phyloP scores from a whole-genome alignment of 2,329 filamentous ascomycete genomes.

The Hymenoscyphus linearis region DNA sequence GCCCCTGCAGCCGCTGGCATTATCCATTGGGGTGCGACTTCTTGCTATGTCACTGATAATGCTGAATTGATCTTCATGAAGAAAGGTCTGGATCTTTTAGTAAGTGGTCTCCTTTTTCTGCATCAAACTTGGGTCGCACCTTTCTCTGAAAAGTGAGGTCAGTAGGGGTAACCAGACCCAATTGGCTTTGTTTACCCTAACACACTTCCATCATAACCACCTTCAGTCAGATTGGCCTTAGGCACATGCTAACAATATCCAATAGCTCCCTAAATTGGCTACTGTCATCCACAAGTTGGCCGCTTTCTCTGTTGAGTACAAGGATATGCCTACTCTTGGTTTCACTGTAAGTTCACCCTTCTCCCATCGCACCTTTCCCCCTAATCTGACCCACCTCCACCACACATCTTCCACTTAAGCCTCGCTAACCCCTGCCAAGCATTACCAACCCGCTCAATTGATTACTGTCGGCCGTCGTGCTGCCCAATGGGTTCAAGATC shows the following conservation, averaged over 20 bases:
- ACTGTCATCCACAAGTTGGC: constrained; percentile 71
- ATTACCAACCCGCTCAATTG: constrained; percentile 58
- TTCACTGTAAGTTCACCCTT: constrained; percentile 48
- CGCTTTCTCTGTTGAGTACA: constrained; percentile 66
- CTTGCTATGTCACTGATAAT: constrained; percentile 42
- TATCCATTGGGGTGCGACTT: constrained; percentile 60
- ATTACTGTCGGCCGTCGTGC: constrained; percentile 38
- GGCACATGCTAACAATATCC: not conserved
- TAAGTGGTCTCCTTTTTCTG: not conserved
- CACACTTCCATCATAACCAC: not conserved
- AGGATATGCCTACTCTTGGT: constrained; percentile 64
- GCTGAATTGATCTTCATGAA: constrained; percentile 61
- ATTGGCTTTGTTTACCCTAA: not conserved
- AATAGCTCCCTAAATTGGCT: constrained; percentile 65
- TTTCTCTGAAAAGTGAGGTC: too few relatives aligned
- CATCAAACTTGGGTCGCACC: too few relatives aligned
- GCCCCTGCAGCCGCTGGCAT: constrained; percentile 75
- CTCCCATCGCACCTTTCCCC: not conserved
- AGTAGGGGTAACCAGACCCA: too few relatives aligned
- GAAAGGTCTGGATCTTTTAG: constrained; percentile 57
- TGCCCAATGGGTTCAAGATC: constrained; percentile 69
- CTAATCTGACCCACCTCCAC: not conserved
- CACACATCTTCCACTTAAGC: not conserved
- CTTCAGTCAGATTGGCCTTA: not conserved
- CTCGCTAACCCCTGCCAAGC: constrained; percentile 29